Evolutionary conservation across 2,329 filamentous ascomycete species (phyloP), one percentile per base, ranked within the genome.

Genomic region (Orbilia quercus): DNA sequence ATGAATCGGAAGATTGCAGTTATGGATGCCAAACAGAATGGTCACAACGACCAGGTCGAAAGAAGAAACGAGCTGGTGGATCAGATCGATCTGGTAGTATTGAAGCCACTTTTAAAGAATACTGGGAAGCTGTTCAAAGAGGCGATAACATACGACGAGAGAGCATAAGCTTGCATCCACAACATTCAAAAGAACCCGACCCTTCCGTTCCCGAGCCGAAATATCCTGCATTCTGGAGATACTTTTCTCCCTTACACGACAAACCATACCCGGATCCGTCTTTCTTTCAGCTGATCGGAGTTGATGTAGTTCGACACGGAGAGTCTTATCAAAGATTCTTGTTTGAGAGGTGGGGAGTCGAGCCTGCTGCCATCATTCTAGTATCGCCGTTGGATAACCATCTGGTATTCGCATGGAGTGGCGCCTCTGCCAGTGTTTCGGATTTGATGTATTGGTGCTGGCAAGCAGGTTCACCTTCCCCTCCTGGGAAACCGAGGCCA

Each of bases 361-460:
- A 23, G 36, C 53, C 53, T 11, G 34, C 16, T 4, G n/a, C 25
- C 7, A n/a, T 25, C 11, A 12, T 31, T 44, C 38, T 40, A 1
- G 53, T 57, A 25, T 57, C 53, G 16, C 28, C 34, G 12, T 2
- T 25, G 14, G 34, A 57, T 42, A 5, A 25, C 2, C 53, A 57
- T 42, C 11, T 57, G 2, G 16, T 25, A 25, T 42, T 57, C 23
- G 40, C 53, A 42, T 42, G 34, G 53, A 25, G 34, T 1, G 53
- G n/a, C 7, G 9, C 53, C 1, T 44, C 11, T 20, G 23, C 20
- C 20, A 20, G 42, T 25, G 16, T 22, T 4, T 57, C 53, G 7
- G 25, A 57, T 42, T 7, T 57, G 5, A 40, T 57, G 12, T 57
- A 57, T n/a, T 57, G 53, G 53, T 22, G 53, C 18, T 57, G 53